Evolutionary conservation across 1,139 yeast species (phyloP).

Genomic region (Spencermartinsiella ligniputridi): DNA sequence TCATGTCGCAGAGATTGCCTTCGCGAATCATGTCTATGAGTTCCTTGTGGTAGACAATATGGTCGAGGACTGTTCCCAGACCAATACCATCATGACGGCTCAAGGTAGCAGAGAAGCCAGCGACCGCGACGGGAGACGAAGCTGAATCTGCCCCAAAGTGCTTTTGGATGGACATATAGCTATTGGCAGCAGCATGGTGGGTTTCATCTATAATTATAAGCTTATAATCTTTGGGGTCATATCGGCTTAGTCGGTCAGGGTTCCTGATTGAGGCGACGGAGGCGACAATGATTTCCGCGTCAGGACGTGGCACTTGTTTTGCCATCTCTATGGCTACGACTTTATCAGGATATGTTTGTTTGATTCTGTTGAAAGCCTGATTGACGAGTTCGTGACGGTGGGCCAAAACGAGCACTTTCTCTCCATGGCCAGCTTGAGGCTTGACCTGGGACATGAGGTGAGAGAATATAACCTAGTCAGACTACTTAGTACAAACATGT

Average conservation of each 20-base stretch:
- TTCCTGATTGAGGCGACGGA: conserved; percentile 66
- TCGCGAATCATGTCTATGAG: conserved; percentile 64
- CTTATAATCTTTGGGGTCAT: conserved; percentile 57
- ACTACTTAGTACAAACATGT: too few species aligned
- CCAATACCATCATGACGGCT: conserved; percentile 61
- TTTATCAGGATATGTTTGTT: conserved; percentile 45
- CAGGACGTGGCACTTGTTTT: conserved; percentile 35
- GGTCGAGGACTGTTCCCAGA: conserved; percentile 60
- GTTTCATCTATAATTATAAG: conserved; percentile 86
- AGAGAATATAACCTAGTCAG: conserved; percentile 31
- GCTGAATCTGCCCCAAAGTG: conserved; percentile 49
- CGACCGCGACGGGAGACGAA: conserved; percentile 47
- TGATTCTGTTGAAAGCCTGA: conserved; percentile 60
- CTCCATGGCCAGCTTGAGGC: conserved; percentile 39
- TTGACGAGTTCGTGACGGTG: conserved; percentile 75
- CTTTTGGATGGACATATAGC: conserved; percentile 56
- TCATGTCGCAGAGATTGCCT: conserved; percentile 67
- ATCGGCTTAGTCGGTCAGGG: conserved; percentile 45
- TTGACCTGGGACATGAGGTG: conserved; percentile 51
- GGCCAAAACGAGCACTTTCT: conserved; percentile 62
- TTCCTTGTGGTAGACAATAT: conserved; percentile 67
- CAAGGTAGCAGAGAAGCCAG: conserved; percentile 88
- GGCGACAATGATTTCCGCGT: conserved; percentile 67
- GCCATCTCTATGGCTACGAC: conserved; percentile 76
- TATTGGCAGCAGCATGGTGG: conserved; percentile 79